Evolutionary conservation across 2,329 filamentous ascomycete species (phyloP), one percentile per base, ranked within the genome.

Genomic region (Zymoseptoria passerinii): DNA sequence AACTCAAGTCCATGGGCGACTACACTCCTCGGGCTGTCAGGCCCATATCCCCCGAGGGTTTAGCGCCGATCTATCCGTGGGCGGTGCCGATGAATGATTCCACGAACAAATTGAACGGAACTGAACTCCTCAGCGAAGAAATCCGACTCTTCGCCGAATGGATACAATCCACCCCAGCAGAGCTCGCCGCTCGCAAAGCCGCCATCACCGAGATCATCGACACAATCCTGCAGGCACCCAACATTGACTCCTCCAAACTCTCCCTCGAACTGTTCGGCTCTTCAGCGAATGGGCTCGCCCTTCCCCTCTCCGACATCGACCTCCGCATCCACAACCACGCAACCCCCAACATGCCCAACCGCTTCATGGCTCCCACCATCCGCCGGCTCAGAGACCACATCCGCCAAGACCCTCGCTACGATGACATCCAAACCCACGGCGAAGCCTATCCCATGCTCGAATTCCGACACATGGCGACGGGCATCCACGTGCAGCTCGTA

Each of bases 271-370:
- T 80, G 2, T 80, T 81, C 58, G 83, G 83, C 18, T 84, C 82
- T 8, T 74, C 79, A 57, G 68, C 71, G 9, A 83, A 78, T 13
- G 80, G 81, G 8, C 70, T 84, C 40, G 77, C 78, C 0, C 66
- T 78, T 55, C 75, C 78, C 28, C 73, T 75, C 48, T 86, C 83
- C 6, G 80, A 81, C 67, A 72, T 86, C 10, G 80, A 85, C 65
- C 60, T 79, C 74, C 70, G 76, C 70, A 54, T 74, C 73, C 62
- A 61, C 62, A n/a, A 64, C 72, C 18, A 56, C 64, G 27, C 68
- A 69, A 62, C 68, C 18, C 61, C 66, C n/a, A 59, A 67, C 4
- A 49, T 40, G 23, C 52, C 44, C 9, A n/a, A 19, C 20, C 58
- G 62, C 27, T 52, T 56, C 44, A n/a, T 16, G 8, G 35, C 9